Conservation (phyloP, 1,284 basidiomycete species). For the Thelephora terrestris region DNA sequence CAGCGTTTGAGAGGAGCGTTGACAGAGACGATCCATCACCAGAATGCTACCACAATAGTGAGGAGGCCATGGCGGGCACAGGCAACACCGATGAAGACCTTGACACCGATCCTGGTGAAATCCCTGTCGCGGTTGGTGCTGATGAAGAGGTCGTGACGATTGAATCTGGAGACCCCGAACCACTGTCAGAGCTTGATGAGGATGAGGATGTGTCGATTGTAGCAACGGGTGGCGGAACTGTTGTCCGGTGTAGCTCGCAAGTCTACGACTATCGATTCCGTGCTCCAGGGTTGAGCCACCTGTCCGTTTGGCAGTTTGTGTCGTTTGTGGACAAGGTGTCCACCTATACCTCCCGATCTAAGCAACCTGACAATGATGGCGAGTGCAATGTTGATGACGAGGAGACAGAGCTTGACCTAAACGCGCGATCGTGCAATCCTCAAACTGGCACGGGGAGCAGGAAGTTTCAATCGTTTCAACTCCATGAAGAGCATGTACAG, state of each 20-base stretch:
- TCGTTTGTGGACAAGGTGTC: constrained; percentile 17
- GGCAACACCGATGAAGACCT: too few relatives aligned
- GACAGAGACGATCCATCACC: constrained; percentile 1
- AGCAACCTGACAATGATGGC: neutral
- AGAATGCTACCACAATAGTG: too few relatives aligned
- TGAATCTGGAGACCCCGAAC: too few relatives aligned
- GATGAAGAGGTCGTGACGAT: too few relatives aligned
- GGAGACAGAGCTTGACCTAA: too few relatives aligned
- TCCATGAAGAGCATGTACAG: constrained; percentile 10
- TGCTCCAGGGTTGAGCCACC: constrained; percentile 1
- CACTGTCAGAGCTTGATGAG: neutral
- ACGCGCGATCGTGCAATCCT: too few relatives aligned
- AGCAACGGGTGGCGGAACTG: neutral
- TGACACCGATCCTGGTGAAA: too few relatives aligned
- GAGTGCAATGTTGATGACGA: too few relatives aligned
- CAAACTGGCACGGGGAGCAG: too few relatives aligned
- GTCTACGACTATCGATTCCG: constrained; percentile 9
- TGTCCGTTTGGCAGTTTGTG: constrained; percentile 24
- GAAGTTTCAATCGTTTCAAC: neutral
- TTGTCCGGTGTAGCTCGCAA: constrained; percentile 4
- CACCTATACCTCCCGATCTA: too few relatives aligned
- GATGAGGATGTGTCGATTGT: constrained; percentile 8
- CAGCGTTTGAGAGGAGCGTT: constrained; percentile 5
- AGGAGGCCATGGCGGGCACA: too few relatives aligned
- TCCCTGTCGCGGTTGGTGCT: too few relatives aligned